phyloP scores from a whole-genome alignment of 31 red algal species.

The Asparagopsis taxiformis region DNA sequence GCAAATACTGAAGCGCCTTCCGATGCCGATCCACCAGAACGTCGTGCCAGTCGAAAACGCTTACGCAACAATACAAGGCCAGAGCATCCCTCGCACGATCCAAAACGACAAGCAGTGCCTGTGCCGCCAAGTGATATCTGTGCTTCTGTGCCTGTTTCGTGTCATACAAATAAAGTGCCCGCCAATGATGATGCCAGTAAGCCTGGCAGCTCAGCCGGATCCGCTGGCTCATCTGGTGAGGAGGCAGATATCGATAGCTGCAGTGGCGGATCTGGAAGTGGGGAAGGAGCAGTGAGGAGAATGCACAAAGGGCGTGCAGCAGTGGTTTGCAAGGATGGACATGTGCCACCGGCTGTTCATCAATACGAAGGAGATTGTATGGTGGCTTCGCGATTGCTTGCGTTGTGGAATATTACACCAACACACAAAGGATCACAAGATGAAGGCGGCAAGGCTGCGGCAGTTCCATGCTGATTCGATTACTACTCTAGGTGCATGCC shows the following conservation, averaged over 20 bases:
- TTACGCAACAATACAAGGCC: too few relatives aligned
- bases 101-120: too few relatives aligned
- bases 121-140: too few relatives aligned
- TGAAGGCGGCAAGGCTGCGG: slow-evolving; percentile 1
- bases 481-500: neutral
- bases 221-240: slow-evolving; percentile 53
- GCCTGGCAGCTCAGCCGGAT: too few relatives aligned
- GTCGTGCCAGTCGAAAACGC: too few relatives aligned
- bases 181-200: too few relatives aligned
- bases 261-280: slow-evolving; percentile 38
- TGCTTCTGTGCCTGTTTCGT: too few relatives aligned
- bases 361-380: slow-evolving; percentile 73
- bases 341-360: slow-evolving; percentile 56
- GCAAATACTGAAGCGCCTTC: too few relatives aligned
- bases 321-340: slow-evolving; percentile 61
- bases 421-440: slow-evolving; percentile 6
- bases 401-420: slow-evolving; percentile 57
- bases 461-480: neutral
- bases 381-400: slow-evolving; percentile 54
- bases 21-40: too few relatives aligned
- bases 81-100: too few relatives aligned
- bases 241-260: slow-evolving; percentile 75
- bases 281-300: slow-evolving; percentile 27
- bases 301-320: slow-evolving; percentile 47
- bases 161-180: too few relatives aligned